Percentiles rank a stretch among this genome's conserved stretches.
phyloP scores from a whole-genome alignment of 495 filamentous ascomycete genomes.

The Lasiosphaeris hirsuta region DNA sequence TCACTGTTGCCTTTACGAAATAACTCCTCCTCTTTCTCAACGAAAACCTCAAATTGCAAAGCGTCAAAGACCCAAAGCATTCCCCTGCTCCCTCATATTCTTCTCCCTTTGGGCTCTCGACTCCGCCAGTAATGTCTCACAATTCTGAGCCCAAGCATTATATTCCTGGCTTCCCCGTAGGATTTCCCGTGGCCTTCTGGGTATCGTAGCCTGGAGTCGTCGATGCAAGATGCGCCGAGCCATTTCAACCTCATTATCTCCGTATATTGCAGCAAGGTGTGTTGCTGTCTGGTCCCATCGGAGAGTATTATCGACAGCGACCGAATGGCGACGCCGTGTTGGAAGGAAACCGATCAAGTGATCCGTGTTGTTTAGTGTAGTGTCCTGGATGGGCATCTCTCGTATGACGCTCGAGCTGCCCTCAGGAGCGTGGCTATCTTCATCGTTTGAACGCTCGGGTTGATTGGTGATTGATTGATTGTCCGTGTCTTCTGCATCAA shows the following conservation, averaged over 20 bases:
- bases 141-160: background rate
- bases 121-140: background rate
- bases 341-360: no score
- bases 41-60: background rate
- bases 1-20: background rate
- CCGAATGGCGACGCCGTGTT: background rate
- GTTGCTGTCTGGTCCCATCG: background rate
- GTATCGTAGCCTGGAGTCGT: background rate
- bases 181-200: background rate
- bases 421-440: no score
- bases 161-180: conserved; percentile 5
- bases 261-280: background rate
- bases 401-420: no score
- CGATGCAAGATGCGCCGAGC: background rate
- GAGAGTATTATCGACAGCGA: background rate
- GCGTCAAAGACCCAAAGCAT: background rate
- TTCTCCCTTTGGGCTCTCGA: conserved; percentile 12
- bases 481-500: no score
- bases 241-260: background rate
- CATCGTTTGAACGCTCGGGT: no score
- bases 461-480: no score
- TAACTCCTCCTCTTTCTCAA: background rate
- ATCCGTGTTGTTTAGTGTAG: no score
- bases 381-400: no score
- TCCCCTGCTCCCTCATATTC: conserved; percentile 3